phyloP scores from a whole-genome alignment of 495 filamentous ascomycete genomes.

The Aspergillus hancockii region DNA sequence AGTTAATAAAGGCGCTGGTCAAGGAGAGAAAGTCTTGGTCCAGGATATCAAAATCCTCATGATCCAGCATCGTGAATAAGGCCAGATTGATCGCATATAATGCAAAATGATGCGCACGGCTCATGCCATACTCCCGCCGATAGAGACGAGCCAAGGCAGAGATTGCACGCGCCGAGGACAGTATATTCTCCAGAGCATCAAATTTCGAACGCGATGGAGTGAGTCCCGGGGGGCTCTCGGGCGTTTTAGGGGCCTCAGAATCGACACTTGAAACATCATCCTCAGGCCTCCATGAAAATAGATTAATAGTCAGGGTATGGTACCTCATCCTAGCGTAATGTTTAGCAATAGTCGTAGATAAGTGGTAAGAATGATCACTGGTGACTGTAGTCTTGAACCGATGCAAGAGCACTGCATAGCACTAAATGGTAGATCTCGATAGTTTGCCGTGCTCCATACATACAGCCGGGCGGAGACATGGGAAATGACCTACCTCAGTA shows the following conservation, averaged over 20 bases:
- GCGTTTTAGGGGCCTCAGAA: constrained; percentile 30
- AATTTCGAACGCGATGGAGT: constrained; percentile 26
- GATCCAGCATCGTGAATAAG: constrained; percentile 42
- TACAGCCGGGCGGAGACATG: not conserved
- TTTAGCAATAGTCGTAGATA: not conserved
- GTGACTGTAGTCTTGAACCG: not conserved
- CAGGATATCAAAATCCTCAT: constrained; percentile 36
- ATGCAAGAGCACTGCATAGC: too few species aligned
- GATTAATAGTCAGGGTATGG: constrained; percentile 38
- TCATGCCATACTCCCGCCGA: constrained; percentile 40
- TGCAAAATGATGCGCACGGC: constrained; percentile 44
- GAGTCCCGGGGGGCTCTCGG: constrained; percentile 34
- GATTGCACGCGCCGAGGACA: constrained; percentile 36
- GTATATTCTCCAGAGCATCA: constrained; percentile 24
- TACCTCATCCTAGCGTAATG: constrained; percentile 39
- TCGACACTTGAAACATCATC: constrained; percentile 16
- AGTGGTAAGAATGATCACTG: not conserved
- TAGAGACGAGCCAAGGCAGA: constrained; percentile 35
- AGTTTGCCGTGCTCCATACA: not conserved
- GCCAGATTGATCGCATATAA: constrained; percentile 49
- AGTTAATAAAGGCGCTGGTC: constrained; percentile 37
- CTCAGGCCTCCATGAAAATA: constrained; percentile 37
- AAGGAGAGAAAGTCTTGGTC: constrained; percentile 42
- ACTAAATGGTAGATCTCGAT: not conserved
- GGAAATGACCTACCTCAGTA: constrained; percentile 32